Base-by-base conservation (phyloP, 1,284 basidiomycete species). In the Microbotryum scabiosae region DNA sequence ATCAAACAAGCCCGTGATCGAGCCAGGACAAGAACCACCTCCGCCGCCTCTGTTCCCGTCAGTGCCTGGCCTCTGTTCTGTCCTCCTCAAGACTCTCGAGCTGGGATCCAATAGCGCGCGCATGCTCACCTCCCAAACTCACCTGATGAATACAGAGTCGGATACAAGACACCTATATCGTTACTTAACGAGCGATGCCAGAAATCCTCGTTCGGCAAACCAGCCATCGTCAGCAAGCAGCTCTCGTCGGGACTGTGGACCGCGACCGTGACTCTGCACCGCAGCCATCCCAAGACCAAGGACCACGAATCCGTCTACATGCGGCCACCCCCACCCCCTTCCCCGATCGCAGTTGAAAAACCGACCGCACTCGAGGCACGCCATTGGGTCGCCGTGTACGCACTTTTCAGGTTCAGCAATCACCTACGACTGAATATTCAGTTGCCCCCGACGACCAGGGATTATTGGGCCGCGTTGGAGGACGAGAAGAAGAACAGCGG, bases 341-440 rank as follows among this genome's bases (percentile, higher is more conserved):
- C 82, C 57, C 48, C 54, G 4, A 66, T 70, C 25, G 56, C 59
- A 5, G 61, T 72, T 23, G 70, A 71, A 32, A 70, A 71, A 48
- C 79, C 81, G 6, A 83, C 83, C 21, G 80, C 82, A 4, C 73
- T 85, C 30, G 85, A 91, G 75, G 88, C 89, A 21, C 60, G 83
- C 54, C 90, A 93, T 71, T 91, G 85, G 82, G 88, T 86, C 25
- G 89, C 90, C 26, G 87, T 87, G 4, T 91, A 90, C 70, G 88
- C 88, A 30, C 75, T 93, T 59, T 88, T 90, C 75, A 83, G 90
- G 64, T 86, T 90, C 73, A 87, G 83, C 74, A 90, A 89, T 71
- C 81, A 83, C 59, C 81, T 90, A 5, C 86, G 86, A 62, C 79
- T 91, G 30, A 83, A 88, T 64, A 82, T 82, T 56, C 81, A 86